Base-by-base conservation (phyloP, 768 basidiomycete species). In the Cystoderma amianthinum region DNA sequence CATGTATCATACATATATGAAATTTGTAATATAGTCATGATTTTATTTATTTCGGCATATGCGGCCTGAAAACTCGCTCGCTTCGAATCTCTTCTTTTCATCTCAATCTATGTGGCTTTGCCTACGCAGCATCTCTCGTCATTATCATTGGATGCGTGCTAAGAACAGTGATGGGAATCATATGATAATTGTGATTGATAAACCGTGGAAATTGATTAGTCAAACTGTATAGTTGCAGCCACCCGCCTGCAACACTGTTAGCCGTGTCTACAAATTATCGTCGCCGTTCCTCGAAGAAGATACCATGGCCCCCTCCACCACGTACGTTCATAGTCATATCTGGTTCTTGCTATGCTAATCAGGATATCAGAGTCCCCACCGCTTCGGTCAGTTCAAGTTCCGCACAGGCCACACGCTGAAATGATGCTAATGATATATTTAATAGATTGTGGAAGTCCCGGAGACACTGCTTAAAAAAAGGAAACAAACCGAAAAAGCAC, bases 381-480 rank as follows among this genome's bases (percentile, higher is more conserved):
- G 74, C 72, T 67, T 72, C 73, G 65, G 74, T 77, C 50, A 66
- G 72, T 65, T 48, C 38, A 36, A 49, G 48, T 44, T 25, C 9
- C 9, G 34, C 7, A 7, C n/a, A 15, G 12, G 34, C 34, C 42
- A 48, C 43, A n/a, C 39, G 33, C 45, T 46, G 30, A 42, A 37
- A 33, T 34, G 36, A 9, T 20, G 21, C 37, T 38, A 22, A 36
- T 44, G 36, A 12, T 13, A 42, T 38, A 18, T 44, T 41, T 39
- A 46, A 47, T 55, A 91, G 88, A 80, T 82, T 60, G 82, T 96
- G 64, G 87, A 94, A 80, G 94, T 95, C 71, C 94, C 94, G 65
- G 94, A 96, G 84, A 97, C 94, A 61, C 83, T 97, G 74, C 90
- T 97, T 74, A 97, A 96, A 81, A 97, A 95, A 76, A 84, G 94